phyloP scores from a whole-genome alignment of 2,329 filamentous ascomycete genomes.

The Cercospora janseana region DNA sequence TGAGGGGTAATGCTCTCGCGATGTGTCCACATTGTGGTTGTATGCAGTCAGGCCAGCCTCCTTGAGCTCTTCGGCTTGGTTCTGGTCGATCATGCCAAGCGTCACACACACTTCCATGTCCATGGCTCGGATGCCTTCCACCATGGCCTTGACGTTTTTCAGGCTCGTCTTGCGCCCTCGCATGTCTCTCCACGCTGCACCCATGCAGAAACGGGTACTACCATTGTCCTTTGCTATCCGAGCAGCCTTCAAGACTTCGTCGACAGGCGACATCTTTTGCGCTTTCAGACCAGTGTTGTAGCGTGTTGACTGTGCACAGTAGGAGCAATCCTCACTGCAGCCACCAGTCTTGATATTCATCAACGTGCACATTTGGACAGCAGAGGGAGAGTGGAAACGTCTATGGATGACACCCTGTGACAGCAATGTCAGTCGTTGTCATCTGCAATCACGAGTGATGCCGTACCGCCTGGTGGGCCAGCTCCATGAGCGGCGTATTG shows the following conservation, averaged over 20 bases:
- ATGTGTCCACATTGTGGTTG: slow-evolving; percentile 93
- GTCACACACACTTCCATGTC: slow-evolving; percentile 94
- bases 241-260: slow-evolving; percentile 76
- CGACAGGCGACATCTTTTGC: slow-evolving; percentile 74
- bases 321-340: slow-evolving; percentile 88
- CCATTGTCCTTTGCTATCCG: slow-evolving; percentile 76
- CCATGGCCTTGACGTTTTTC: slow-evolving; percentile 82
- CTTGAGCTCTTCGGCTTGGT: slow-evolving; percentile 77
- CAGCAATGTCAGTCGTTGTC: not conserved
- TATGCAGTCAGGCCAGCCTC: slow-evolving; percentile 84
- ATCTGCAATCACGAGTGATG: not conserved
- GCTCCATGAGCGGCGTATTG: slow-evolving; percentile 74
- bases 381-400: slow-evolving; percentile 77
- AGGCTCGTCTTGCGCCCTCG: slow-evolving; percentile 80
- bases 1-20: slow-evolving; percentile 80
- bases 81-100: slow-evolving; percentile 79
- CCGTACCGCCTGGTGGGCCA: slow-evolving; percentile 45
- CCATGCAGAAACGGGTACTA: slow-evolving; percentile 92
- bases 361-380: slow-evolving; percentile 87
- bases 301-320: slow-evolving; percentile 85
- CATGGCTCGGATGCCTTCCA: slow-evolving; percentile 73
- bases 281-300: slow-evolving; percentile 76
- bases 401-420: slow-evolving; percentile 73
- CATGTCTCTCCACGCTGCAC: slow-evolving; percentile 92
- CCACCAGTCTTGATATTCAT: slow-evolving; percentile 97